Evolutionary conservation across 2,329 filamentous ascomycete genomes (phyloP).

Genomic region (Lecanicillium sp.): DNA sequence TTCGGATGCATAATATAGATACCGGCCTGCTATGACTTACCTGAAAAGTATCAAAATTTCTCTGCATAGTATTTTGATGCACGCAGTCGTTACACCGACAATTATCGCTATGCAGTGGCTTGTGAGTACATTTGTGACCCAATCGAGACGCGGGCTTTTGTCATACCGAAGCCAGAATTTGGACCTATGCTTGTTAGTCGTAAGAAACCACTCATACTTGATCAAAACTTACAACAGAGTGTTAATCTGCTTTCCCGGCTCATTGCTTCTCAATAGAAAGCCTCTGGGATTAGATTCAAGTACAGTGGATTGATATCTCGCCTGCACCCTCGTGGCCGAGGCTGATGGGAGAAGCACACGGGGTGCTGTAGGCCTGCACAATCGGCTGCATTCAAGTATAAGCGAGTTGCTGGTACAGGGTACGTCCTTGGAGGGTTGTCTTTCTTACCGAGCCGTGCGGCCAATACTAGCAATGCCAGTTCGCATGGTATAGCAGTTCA

Average conservation of each 20-base stretch:
- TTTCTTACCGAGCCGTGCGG: no score
- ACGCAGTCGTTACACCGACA: constrained; percentile 34
- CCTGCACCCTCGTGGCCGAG: constrained; percentile 1
- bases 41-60: constrained; percentile 33
- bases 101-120: constrained; percentile 26
- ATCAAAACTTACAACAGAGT: constrained; percentile 6
- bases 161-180: constrained; percentile 8
- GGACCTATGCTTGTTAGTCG: constrained; percentile 3
- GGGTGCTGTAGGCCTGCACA: neutral
- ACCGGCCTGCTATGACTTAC: constrained; percentile 19
- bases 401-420: no score
- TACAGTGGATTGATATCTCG: constrained; percentile 2
- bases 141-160: neutral
- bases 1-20: neutral
- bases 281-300: constrained; percentile 4
- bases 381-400: neutral
- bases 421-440: no score
- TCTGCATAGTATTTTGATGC: constrained; percentile 33
- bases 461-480: no score
- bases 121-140: neutral
- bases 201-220: neutral
- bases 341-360: neutral
- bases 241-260: constrained; percentile 3
- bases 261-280: constrained; percentile 2
- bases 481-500: no score